Evolutionary conservation across 768 basidiomycete species (phyloP), one percentile per base, ranked within the genome.

Genomic region (Russula brevipes): DNA sequence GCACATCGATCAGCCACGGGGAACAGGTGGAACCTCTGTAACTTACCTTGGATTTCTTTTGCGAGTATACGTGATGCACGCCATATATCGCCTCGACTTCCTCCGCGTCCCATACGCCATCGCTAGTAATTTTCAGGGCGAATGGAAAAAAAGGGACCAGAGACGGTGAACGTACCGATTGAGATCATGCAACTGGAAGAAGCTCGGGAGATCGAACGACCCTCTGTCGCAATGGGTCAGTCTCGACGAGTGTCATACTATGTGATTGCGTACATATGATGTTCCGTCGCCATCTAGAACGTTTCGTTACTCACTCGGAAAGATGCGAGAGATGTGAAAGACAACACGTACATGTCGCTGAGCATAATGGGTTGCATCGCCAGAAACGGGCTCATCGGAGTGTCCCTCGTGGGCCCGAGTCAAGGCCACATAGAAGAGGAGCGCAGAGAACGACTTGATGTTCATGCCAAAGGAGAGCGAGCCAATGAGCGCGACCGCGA

Each of bases 51-150:
- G 86, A 90, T 75, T 88, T 84, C 76, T 87, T 87, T 78, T 87
- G 87, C 49, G 87, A 89, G 72, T 88, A 91, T 60, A 93, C 81
- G 70, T 98, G 95, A 73, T 97, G 94, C 8, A 98, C 88, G 57
- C 96, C 96, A 68, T 99, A 99, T 44, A 99, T 85, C 19, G 94
- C 94, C 74, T 97, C 89, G 64, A 99, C 89, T 73, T 99, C 96
- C 59, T 86, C 86, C 62, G 79, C 79, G 72, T 91, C 87, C 87
- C 93, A 93, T 57, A 82, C 70, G 0, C 91, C 91, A 70, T 98
- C 85, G 44, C 89, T 91, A 69, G 2, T 51, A 49, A 46, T 11
- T 10, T 41, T 30, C 31, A 45, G 55, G 54, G 54, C 54, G 54
- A 31, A 65, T 63, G 51, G 36, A 65, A 52, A 49, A n/a, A 24